Base-by-base conservation (phyloP, 495 filamentous ascomycete genomes). In the Glonium stellatum region DNA sequence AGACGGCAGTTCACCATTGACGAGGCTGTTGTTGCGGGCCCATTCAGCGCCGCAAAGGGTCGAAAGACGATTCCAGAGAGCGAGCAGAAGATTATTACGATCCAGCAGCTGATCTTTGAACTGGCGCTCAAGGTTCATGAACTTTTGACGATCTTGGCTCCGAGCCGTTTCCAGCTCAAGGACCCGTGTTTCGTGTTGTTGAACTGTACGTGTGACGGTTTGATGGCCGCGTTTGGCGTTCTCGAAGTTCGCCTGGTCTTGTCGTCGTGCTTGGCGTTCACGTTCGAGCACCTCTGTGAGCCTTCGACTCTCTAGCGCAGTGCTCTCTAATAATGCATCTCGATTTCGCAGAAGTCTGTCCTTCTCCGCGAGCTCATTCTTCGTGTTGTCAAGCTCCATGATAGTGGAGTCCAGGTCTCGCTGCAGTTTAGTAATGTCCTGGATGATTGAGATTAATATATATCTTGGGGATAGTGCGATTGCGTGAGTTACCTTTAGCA, bases 31-130 rank as follows among this genome's bases (percentile, higher is more conserved):
- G 61, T 88, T 84, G 63, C 95, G 87, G 0, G 87, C 84, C 93
- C 93, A 98, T 68, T 97, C 93, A 0, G 81, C 78, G 31, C 93
- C 93, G 65, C 95, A 97, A 55, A 97, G 84, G 9, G 84, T 76
- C 1, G 87, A 88, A 13, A 98, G 79, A 27, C 90, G 83, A 55
- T 89, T 89, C 93, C 93, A 98, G 15, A 97, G 77, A 13, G 82
- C 78, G 12, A 95, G 81, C 27, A 96, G 82, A 47, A 98, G 80
- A 39, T 85, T 85, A 70, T 98, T 97, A 55, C 93, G 87, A 71
- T 98, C 93, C 15, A 78, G 80, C 36, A 97, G 81, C 70, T 95
- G 89, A 47, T 97, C 91, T 66, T 86, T 86, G 76, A 86, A 88
- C 60, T 83, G 82, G 54, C 82, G 76, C 70, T 97, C 92, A 2